Evolutionary conservation across 345 rosid genomes (phyloP).

Genomic region (Leavenworthia alabamica): DNA sequence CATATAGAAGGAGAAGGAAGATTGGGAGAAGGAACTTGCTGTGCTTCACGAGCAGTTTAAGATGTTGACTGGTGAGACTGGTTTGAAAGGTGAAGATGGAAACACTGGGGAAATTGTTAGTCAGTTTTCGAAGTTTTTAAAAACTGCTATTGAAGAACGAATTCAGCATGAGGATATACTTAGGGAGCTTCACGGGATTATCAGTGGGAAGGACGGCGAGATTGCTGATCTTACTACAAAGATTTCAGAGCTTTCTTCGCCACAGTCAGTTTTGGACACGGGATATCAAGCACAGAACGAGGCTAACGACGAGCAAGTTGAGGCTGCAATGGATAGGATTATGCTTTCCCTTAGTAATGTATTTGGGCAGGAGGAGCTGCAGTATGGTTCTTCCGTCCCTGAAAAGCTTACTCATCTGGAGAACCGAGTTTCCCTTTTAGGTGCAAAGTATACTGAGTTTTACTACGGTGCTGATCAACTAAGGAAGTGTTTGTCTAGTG

Average conservation of each 20-base stretch:
- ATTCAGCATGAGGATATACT: conserved; percentile 37
- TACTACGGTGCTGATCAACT: conserved; percentile 60
- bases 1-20: conserved; percentile 54
- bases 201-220: conserved; percentile 42
- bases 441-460: conserved; percentile 55
- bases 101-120: conserved; percentile 33
- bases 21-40: conserved; percentile 36
- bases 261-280: conserved; percentile 10
- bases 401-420: conserved; percentile 57
- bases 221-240: conserved; percentile 54
- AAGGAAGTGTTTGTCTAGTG: conserved; percentile 52
- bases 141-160: conserved; percentile 38
- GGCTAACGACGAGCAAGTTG: conserved; percentile 39
- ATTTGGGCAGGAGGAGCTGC: conserved; percentile 51
- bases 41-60: conserved; percentile 41
- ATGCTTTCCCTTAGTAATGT: conserved; percentile 46
- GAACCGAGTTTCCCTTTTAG: conserved; percentile 40
- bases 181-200: conserved; percentile 36
- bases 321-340: conserved; percentile 55
- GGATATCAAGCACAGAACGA: conserved; percentile 26
- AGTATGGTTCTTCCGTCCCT: conserved; percentile 41
- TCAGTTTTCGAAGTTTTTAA: conserved; percentile 44
- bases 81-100: conserved; percentile 23
- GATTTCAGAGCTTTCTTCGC: conserved; percentile 39
- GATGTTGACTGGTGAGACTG: conserved; percentile 28